A percentile compares a stretch with the other conserved stretches of the same genome.
Evolutionary conservation across 192 early-diverging fungal species (phyloP).

Genomic region (Coemansia pectinata): DNA sequence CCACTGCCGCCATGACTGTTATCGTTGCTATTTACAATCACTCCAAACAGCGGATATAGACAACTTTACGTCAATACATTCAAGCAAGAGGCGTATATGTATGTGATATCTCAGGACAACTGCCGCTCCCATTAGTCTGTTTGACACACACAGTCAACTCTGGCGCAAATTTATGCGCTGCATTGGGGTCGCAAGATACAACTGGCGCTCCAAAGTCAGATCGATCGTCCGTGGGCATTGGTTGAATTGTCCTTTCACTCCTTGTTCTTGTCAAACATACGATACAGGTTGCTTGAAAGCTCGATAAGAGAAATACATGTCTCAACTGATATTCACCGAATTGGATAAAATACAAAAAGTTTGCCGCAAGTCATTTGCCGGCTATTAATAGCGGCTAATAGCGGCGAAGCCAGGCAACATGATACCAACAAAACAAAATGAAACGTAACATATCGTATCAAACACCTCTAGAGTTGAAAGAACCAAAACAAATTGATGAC

Average conservation of each 20-base stretch:
- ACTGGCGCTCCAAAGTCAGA: background rate
- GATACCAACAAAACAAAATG: background rate
- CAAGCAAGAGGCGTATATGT: background rate
- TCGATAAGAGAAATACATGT: background rate
- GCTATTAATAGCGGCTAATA: conserved; percentile 9
- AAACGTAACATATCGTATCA: background rate
- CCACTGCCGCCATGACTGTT: background rate
- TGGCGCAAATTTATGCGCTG: conserved; percentile 3
- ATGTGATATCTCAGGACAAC: background rate
- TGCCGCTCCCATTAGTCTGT: background rate
- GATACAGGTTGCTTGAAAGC: background rate
- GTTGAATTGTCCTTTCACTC: background rate
- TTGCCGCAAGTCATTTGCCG: background rate
- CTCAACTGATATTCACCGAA: background rate
- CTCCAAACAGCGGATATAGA: background rate
- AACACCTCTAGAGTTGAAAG: background rate
- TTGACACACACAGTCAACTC: background rate
- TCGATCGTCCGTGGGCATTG: background rate
- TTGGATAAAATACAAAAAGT: conserved; percentile 3
- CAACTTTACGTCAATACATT: background rate
- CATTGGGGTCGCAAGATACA: background rate
- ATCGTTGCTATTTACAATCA: background rate
- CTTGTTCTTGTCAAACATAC: background rate
- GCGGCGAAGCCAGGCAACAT: background rate
- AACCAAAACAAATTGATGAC: background rate